Evolutionary conservation across 2,329 filamentous ascomycete genomes (phyloP), one percentile per base, ranked within the genome.

Genomic region (Ascochyta fabae): DNA sequence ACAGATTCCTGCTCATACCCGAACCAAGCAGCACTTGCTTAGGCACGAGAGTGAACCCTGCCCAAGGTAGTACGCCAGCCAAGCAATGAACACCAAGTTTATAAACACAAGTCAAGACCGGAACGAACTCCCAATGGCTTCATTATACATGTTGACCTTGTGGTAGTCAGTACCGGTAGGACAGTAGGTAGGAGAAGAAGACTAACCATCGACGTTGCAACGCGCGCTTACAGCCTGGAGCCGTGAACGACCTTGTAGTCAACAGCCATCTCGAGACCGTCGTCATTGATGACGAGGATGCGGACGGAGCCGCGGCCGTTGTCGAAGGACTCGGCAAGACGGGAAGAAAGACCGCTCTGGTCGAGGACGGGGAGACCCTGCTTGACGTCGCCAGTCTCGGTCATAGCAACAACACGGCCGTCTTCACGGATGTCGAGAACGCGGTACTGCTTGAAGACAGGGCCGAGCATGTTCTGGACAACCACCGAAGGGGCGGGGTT

Each of bases 391-490:
- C 95, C 93, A 65, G 89, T 91, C 89, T 99, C 95, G 77, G 95
- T 99, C 93, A 99, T 98, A 84, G 93, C 93, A 67, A 96, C 92
- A 75, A 99, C 79, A 69, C 81, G 80, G 74, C 85, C 84, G 72
- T 88, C 93, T 67, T 96, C 91, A 79, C 92, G 88, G 79, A 99
- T 89, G 84, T 99, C 95, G 61, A 99, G 89, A 77, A 99, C 94
- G 75, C 95, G 93, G 89, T 99, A 99, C 86, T 98, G 95, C 92
- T 98, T 98, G 92, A 98, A 97, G 83, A 98, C 88, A 64, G 95
- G 95, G 72, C 94, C 95, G 68, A 96, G 90, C 92, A 99, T 98
- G 83, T 94, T 98, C 89, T 99, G 95, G 74, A 99, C 94, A 64
- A 98, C 88, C 59, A 99, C 95, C 70, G 91, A 96, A 70, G 94